Conservation (phyloP, 192 early-diverging fungal genomes). For the Linderina pennispora region DNA sequence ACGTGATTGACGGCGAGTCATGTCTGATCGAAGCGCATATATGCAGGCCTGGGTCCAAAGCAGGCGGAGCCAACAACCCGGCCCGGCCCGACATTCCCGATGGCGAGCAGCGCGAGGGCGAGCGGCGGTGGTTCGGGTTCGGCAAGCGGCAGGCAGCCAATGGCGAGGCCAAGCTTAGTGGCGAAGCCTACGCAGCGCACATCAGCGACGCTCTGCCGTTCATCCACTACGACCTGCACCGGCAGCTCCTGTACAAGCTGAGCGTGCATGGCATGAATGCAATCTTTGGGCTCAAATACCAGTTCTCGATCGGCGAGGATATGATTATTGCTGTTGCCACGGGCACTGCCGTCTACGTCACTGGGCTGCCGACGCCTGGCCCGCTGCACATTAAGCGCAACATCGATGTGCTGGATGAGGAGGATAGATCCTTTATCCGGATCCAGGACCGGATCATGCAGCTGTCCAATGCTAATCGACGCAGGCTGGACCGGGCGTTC, state of each 20-base stretch:
- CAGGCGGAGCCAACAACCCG: conserved; percentile 1
- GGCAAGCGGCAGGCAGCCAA: conserved; percentile 2
- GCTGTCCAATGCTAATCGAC: conserved; percentile 58
- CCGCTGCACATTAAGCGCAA: conserved; percentile 67
- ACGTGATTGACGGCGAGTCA: conserved; percentile 56
- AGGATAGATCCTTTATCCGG: conserved; percentile 61
- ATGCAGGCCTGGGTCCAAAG: conserved; percentile 25
- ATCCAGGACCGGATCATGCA: conserved; percentile 65
- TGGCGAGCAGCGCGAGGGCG: conserved; percentile 1
- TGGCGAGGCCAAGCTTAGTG: conserved; percentile 46
- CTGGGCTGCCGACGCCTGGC: conserved; percentile 64
- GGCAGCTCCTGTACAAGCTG: conserved; percentile 75
- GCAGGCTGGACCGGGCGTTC: conserved; percentile 50
- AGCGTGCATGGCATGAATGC: conserved; percentile 72
- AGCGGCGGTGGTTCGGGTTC: conserved; percentile 7
- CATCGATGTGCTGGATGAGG: conserved; percentile 65
- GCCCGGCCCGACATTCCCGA: neutral
- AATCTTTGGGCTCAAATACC: conserved; percentile 60
- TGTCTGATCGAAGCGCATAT: conserved; percentile 72
- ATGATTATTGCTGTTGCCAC: conserved; percentile 60
- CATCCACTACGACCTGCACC: conserved; percentile 76
- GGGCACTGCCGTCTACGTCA: conserved; percentile 65
- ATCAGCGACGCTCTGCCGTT: conserved; percentile 78
- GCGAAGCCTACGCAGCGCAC: conserved; percentile 59
- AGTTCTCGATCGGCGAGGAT: conserved; percentile 50